Conservation (phyloP, 1,284 basidiomycete species). For the Sanguinoderma infundibulare region DNA sequence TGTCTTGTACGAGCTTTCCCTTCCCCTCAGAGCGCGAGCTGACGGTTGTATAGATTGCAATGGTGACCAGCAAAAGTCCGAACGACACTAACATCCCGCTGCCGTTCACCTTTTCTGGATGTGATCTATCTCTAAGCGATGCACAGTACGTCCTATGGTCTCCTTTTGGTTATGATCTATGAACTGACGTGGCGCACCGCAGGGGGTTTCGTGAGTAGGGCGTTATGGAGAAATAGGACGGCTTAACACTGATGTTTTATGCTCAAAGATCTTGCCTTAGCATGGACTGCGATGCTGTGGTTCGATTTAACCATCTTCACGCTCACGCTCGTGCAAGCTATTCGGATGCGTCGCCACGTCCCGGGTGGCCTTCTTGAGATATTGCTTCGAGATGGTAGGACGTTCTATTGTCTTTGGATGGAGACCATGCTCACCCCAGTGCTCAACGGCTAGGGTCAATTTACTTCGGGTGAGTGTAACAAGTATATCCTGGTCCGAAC, state of each 20-base stretch:
- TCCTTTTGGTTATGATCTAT: too few relatives aligned
- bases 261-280: conserved; percentile 15
- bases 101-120: conserved; percentile 12
- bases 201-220: conserved; percentile 19
- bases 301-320: conserved; percentile 25
- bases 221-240: not conserved
- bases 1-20: conserved; percentile 12
- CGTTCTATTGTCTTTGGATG: too few relatives aligned
- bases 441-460: conserved; percentile 1
- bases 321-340: conserved; percentile 18
- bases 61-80: conserved; percentile 16
- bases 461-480: conserved; percentile 6
- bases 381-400: conserved; percentile 26
- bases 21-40: not conserved
- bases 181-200: not conserved
- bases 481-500: not conserved
- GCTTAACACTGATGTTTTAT: not conserved
- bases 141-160: conserved; percentile 8
- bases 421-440: not conserved
- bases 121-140: conserved; percentile 17
- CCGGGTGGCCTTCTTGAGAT: conserved; percentile 19
- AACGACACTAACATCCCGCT: conserved; percentile 5
- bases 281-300: conserved; percentile 22
- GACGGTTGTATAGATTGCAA: conserved; percentile 1
- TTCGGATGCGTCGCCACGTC: conserved; percentile 15